Conservation (phyloP, 306 rosid species). For the Vicia sativa region DNA sequence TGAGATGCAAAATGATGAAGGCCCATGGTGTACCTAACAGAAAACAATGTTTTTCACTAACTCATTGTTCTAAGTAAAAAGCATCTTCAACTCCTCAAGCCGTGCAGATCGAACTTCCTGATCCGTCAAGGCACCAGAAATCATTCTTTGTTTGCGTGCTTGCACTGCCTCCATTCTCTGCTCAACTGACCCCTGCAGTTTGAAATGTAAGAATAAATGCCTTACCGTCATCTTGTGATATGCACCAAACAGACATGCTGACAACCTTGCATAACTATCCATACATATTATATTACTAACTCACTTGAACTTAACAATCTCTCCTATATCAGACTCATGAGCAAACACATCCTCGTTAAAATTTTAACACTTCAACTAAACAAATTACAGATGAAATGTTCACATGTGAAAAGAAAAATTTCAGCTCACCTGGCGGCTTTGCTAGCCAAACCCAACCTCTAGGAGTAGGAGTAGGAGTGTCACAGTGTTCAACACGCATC, state of each 20-base stretch:
- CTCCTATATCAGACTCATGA: not conserved
- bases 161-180: conserved; percentile 97
- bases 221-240: conserved; percentile 19
- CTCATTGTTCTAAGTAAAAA: conserved; percentile 58
- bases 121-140: conserved; percentile 93
- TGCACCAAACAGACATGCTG: not conserved
- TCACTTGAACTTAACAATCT: conserved; percentile 1
- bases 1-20: conserved; percentile 9
- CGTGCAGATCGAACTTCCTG: conserved; percentile 96
- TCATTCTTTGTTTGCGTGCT: conserved; percentile 88
- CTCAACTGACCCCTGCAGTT: conserved; percentile 85
- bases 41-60: conserved; percentile 15
- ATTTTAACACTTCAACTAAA: conserved; percentile 6
- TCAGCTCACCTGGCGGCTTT: conserved; percentile 18
- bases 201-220: conserved; percentile 27
- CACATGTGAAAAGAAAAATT: conserved; percentile 4
- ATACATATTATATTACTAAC: conserved; percentile 5
- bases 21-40: conserved; percentile 32
- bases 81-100: conserved; percentile 91
- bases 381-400: conserved; percentile 19
- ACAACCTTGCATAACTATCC: conserved; percentile 30
- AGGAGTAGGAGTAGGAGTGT: too few relatives aligned
- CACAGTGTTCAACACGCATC: too few relatives aligned
- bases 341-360: conserved; percentile 1
- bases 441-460: conserved; percentile 9